phyloP scores from a whole-genome alignment of 768 basidiomycete genomes.

The Leucosporidium yakuticum region DNA sequence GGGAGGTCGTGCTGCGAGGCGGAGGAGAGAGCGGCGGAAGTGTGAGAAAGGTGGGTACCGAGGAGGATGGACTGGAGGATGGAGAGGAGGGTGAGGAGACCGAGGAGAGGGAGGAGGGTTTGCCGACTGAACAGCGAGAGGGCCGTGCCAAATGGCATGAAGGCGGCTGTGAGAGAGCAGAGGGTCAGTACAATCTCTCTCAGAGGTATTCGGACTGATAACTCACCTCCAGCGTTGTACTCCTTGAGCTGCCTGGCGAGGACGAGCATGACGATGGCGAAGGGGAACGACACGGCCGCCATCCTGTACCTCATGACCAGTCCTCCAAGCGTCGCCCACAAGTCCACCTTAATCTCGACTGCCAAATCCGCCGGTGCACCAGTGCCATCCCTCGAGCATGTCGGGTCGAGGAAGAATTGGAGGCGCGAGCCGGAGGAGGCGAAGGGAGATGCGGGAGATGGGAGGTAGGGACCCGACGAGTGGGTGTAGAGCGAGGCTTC shows the following conservation, averaged over 20 bases:
- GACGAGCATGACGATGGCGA: slow-evolving; percentile 61
- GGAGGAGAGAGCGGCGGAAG: background rate
- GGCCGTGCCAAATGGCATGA: slow-evolving; percentile 28
- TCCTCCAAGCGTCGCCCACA: slow-evolving; percentile 64
- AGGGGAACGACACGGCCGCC: slow-evolving; percentile 64
- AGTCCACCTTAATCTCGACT: slow-evolving; percentile 60
- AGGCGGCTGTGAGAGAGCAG: slow-evolving; percentile 7
- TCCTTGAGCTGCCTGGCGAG: slow-evolving; percentile 40
- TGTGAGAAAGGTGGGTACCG: background rate
- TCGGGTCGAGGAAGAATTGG: slow-evolving; percentile 39
- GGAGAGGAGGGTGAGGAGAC: slow-evolving; percentile 47
- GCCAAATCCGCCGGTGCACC: background rate
- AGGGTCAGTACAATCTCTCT: background rate
- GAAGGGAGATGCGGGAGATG: slow-evolving; percentile 36
- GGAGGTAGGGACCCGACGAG: slow-evolving; percentile 60
- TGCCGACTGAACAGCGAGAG: slow-evolving; percentile 13
- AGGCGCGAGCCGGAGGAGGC: slow-evolving; percentile 37
- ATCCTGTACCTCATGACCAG: slow-evolving; percentile 69
- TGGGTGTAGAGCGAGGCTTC: slow-evolving; percentile 60
- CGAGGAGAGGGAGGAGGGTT: slow-evolving; percentile 44
- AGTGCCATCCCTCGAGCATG: slow-evolving; percentile 27
- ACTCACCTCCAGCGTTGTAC: slow-evolving; percentile 34
- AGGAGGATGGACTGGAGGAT: slow-evolving; percentile 18
- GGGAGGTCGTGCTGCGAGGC: background rate
- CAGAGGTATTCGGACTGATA: background rate